Conservation (phyloP, 2,329 filamentous ascomycete genomes). For the Hymenoscyphus salicellus region DNA sequence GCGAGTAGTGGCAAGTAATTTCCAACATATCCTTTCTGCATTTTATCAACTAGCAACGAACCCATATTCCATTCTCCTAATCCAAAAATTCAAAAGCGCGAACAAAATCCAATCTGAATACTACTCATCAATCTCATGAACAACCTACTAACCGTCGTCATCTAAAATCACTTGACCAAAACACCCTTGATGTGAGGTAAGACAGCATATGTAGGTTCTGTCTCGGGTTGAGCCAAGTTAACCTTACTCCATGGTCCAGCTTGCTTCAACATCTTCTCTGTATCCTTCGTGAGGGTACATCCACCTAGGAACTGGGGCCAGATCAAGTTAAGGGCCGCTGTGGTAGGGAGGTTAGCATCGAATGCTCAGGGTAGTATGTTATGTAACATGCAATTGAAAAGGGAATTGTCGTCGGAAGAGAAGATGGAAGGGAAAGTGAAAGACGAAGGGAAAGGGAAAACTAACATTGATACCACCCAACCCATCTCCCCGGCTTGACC, state of each 20-base stretch:
- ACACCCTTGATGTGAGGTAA: constrained; percentile 31
- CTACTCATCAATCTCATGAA: not conserved
- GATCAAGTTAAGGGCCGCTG: constrained; percentile 26
- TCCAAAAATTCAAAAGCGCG: not conserved
- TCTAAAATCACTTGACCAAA: constrained; percentile 26
- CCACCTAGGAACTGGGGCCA: constrained; percentile 33
- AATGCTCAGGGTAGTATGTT: too few relatives aligned
- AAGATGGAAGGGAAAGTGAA: too few relatives aligned
- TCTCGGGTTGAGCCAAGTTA: constrained; percentile 25
- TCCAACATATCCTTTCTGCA: not conserved
- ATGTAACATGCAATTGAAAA: too few relatives aligned
- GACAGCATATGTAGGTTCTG: constrained; percentile 26
- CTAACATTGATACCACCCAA: constrained; percentile 32
- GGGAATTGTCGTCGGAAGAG: not conserved
- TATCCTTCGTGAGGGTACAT: constrained; percentile 32
- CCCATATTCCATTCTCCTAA: not conserved
- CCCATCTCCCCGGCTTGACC: constrained; percentile 20
- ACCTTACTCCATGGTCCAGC: constrained; percentile 31
- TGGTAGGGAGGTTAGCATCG: not conserved
- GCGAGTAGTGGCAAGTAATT: not conserved
- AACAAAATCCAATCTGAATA: not conserved
- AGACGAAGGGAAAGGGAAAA: not conserved
- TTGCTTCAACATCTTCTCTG: constrained; percentile 26
- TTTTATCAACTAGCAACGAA: not conserved
- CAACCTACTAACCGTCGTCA: not conserved